These are phyloP conservation scores for Mrakia frigida DNA, from an alignment of 768 basidiomycete species.

Conservation along the genomic window DNA sequence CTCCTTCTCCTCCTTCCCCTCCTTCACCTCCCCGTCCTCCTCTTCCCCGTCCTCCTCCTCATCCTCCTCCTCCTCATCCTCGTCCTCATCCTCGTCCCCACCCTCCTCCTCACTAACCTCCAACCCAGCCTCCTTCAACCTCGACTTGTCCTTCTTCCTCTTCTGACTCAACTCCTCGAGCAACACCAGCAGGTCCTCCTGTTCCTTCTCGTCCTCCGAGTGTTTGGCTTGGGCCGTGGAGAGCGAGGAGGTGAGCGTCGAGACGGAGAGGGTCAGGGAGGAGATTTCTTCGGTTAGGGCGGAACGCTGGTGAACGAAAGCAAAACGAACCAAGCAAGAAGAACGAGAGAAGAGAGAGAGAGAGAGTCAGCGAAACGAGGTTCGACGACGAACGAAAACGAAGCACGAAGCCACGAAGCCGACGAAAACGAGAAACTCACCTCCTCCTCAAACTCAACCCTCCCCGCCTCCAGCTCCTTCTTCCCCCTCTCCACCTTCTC, in stretches of 20 bases:
- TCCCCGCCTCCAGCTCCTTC: neutral
- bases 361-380: too few relatives aligned
- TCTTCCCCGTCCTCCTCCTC: neutral
- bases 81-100: conserved; percentile 61
- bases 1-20: too few relatives aligned
- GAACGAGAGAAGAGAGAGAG: neutral
- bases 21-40: neutral
- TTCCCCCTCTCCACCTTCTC: neutral
- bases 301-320: neutral
- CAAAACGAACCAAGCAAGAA: too few relatives aligned
- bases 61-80: conserved; percentile 44
- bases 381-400: too few relatives aligned
- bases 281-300: conserved; percentile 12
- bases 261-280: conserved; percentile 20
- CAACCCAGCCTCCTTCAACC: conserved; percentile 65
- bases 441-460: conserved; percentile 37
- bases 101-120: conserved; percentile 87
- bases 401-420: too few relatives aligned
- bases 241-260: conserved; percentile 20
- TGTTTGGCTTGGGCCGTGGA: conserved; percentile 13
- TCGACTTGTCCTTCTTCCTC: conserved; percentile 72
- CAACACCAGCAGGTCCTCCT: conserved; percentile 88
- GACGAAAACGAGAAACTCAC: conserved; percentile 34
- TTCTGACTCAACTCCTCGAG: conserved; percentile 87
- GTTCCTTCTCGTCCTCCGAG: conserved; percentile 84